Evolutionary conservation across 192 early-diverging fungal genomes (phyloP), one percentile per base, ranked within the genome.

Genomic region (Coemansia sp.): DNA sequence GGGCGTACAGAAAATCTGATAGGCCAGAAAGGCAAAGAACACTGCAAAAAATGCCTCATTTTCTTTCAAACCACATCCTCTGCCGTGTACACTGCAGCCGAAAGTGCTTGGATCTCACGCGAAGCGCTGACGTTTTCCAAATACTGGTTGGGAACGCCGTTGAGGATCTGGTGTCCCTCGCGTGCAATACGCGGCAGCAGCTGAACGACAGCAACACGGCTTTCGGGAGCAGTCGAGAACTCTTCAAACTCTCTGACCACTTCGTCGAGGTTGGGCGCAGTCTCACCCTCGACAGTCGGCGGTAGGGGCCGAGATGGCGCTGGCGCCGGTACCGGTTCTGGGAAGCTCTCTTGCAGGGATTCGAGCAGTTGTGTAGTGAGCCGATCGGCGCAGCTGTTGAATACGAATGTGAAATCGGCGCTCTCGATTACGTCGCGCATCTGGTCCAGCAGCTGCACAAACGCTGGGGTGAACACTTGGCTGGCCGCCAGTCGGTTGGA

Each of bases 381-480:
- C 24, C 79, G 64, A 60, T 84, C 76, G 38, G 75, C 19, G 43
- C 65, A 82, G 73, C 72, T 61, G 69, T 65, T 61, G 59, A 82
- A 67, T 45, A 82, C 73, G 17, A 60, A 73, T 15, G 29, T 9
- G 59, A 79, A 84, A 51, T 79, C 76, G 29, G 47, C 32, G 70
- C 72, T 89, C 57, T 96, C 93, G 51, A 96, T 82, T 48, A 93
- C 88, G 70, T 98, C 94, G 22, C 91, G 87, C 2, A 91, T 90
- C 80, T 96, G 93, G 75, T 95, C 87, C 58, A 98, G 69, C 48
- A 96, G 79, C 32, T 73, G 83, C 35, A 83, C 82, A 29, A 98
- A 83, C 29, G 85, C 77, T 6, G 85, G 67, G 39, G 91, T 88
- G 22, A 88, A 85, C 11, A 76, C 69, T 29, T 79, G 60, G 48